Evolutionary conservation across 441 rosid species (phyloP).

Genomic region (Populus trichocarpa): DNA sequence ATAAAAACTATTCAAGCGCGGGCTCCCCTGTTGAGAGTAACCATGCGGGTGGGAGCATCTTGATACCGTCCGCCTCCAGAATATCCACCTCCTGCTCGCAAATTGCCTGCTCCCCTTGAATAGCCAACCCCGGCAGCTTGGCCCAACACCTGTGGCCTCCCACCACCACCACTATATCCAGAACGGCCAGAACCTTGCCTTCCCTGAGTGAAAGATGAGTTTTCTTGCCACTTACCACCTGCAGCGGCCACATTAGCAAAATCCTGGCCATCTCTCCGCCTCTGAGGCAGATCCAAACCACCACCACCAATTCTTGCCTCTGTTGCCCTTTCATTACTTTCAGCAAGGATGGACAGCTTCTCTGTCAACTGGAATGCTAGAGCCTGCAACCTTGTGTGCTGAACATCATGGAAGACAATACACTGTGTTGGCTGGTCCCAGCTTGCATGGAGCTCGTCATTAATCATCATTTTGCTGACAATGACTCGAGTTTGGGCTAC

Average conservation of each 20-base stretch:
- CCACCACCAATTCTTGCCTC: constrained; percentile 68
- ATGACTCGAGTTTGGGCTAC: constrained; percentile 48
- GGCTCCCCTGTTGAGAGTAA: constrained; percentile 56
- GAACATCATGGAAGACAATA: constrained; percentile 64
- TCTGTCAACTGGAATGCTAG: constrained; percentile 78
- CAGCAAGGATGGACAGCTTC: constrained; percentile 53
- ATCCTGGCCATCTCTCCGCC: constrained; percentile 73
- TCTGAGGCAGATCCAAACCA: constrained; percentile 50
- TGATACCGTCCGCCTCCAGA: constrained; percentile 34
- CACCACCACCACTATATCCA: constrained; percentile 40
- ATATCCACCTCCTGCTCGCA: constrained; percentile 49
- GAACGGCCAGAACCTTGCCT: constrained; percentile 53
- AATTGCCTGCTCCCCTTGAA: constrained; percentile 49
- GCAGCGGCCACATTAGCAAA: constrained; percentile 42
- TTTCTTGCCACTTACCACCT: constrained; percentile 76
- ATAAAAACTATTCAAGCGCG: constrained; percentile 28
- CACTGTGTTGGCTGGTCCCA: constrained; percentile 89
- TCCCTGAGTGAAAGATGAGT: constrained; percentile 42
- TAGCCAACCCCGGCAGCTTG: constrained; percentile 39
- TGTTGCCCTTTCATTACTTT: constrained; percentile 66
- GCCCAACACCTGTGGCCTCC: constrained; percentile 36
- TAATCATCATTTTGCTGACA: constrained; percentile 75
- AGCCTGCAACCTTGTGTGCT: constrained; percentile 63
- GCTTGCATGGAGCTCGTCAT: constrained; percentile 68
- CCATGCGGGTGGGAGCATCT: constrained; percentile 55